These are phyloP conservation scores for Ballota nigra DNA, from an alignment of 257 asterid genomes.

Conservation along the genomic window DNA sequence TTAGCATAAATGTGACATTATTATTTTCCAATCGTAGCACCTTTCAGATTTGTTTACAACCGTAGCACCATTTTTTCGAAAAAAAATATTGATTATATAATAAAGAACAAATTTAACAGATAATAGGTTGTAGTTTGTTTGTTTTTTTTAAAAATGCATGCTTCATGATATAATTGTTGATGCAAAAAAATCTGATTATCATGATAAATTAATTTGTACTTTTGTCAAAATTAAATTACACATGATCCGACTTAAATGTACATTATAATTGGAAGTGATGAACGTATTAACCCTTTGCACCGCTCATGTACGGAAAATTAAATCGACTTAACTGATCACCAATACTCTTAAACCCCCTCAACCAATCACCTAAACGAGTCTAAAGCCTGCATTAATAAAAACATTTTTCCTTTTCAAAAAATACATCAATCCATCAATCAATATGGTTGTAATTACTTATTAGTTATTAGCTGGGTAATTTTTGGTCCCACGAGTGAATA, in stretches of 20 bases:
- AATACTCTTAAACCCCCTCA: neutral
- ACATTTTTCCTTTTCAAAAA: neutral
- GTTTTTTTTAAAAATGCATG: too few relatives aligned
- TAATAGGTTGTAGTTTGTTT: too few relatives aligned
- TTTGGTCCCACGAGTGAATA: constrained; percentile 9
- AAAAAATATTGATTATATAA: too few relatives aligned
- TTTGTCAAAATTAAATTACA: too few relatives aligned
- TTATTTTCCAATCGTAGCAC: too few relatives aligned
- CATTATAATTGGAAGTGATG: neutral
- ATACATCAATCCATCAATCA: neutral
- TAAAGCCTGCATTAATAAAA: neutral
- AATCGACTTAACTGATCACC: constrained; percentile 7
- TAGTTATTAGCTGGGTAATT: neutral
- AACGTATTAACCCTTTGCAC: constrained; percentile 10
- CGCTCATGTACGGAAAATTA: constrained; percentile 13
- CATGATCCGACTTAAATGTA: constrained; percentile 16
- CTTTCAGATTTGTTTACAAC: too few relatives aligned
- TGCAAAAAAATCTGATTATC: too few relatives aligned
- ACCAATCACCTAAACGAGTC: neutral
- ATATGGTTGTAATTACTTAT: neutral
- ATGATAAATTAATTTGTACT: too few relatives aligned
- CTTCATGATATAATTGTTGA: too few relatives aligned
- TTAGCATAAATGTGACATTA: neutral
- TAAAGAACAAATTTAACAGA: too few relatives aligned
- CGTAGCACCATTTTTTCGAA: too few relatives aligned